Evolutionary conservation across 495 filamentous ascomycete genomes (phyloP), one percentile per base, ranked within the genome.

Genomic region (Podospora didyma): DNA sequence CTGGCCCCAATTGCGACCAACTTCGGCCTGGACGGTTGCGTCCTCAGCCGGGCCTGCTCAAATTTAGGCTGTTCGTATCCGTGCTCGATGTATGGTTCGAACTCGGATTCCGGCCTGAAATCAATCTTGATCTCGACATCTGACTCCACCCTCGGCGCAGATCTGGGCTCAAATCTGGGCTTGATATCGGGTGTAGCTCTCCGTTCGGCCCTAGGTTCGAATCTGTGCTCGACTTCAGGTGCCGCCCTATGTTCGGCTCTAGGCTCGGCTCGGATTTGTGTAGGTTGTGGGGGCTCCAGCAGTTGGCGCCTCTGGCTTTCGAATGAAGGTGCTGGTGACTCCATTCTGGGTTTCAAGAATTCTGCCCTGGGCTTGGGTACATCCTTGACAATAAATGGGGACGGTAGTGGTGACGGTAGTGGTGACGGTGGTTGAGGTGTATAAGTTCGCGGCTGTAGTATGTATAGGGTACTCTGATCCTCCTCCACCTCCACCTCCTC

Each of bases 401-500:
- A 79, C n/a, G 75, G 75, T 22, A 76, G 60, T 14, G 75, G 75
- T 16, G 77, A 79, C n/a, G 75, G 75, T 22, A 76, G 60, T 14
- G 75, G 75, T 16, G 71, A 72, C 7, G 79, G 75, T 7, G 75
- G 75, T 31, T 74, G 70, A 0, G 80, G 80, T 9, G 75, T 82
- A 59, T 82, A 83, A 1, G 78, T 82, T 50, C 73, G 72, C 12
- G 80, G 80, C 52, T 80, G 76, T 35, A 82, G 60, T 17, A 81
- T 71, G 57, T 73, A 79, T 14, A 80, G 54, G 0, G 69, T 62
- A 12, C 68, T 3, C 9, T 3, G 64, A 44, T 72, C 69, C 23
- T 70, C 67, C 1, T 63, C 54, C 9, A 56, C 35, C 23, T 54
- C 44, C 22, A 46, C 22, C 31, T 23, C 34, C 26, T 31, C 26